Evolutionary conservation across 2,329 filamentous ascomycete genomes (phyloP).

Genomic region (Stagonosporopsis tanaceti): DNA sequence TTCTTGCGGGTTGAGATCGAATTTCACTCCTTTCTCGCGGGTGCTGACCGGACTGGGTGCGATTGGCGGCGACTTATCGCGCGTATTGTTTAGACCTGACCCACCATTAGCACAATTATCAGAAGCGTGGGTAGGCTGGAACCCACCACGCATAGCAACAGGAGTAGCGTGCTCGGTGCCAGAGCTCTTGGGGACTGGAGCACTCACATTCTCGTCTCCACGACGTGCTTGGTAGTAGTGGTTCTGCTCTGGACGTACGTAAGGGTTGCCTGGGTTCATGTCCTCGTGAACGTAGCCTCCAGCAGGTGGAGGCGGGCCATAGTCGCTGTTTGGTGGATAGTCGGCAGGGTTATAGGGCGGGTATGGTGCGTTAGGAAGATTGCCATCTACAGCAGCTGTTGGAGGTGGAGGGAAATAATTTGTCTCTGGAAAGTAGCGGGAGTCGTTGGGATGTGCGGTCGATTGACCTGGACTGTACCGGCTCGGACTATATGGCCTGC

Average conservation of each 20-base stretch:
- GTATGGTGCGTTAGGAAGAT: constrained; percentile 38
- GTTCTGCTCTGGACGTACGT: constrained; percentile 34
- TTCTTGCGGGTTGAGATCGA: constrained; percentile 46
- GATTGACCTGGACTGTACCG: constrained; percentile 43
- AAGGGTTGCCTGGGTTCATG: constrained; percentile 38
- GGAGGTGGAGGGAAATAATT: constrained; percentile 61
- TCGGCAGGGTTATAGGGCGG: constrained; percentile 54
- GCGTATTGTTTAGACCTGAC: constrained; percentile 22
- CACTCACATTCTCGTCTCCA: constrained; percentile 61
- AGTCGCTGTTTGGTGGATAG: constrained; percentile 46
- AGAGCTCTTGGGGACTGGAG: constrained; percentile 43
- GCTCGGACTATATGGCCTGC: constrained; percentile 24
- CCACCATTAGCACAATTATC: constrained; percentile 34
- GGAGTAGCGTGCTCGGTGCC: constrained; percentile 29
- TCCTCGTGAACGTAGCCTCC: constrained; percentile 41
- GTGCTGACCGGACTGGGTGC: constrained; percentile 26
- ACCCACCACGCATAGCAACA: constrained; percentile 23
- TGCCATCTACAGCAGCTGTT: constrained; percentile 38
- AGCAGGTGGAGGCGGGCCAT: constrained; percentile 37
- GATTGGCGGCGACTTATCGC: constrained; percentile 10
- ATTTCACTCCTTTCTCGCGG: constrained; percentile 49
- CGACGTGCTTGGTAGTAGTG: constrained; percentile 48
- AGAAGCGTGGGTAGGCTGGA: constrained; percentile 25
- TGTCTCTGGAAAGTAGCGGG: constrained; percentile 55
- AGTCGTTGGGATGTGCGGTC: constrained; percentile 40